Conservation (phyloP, 2,329 filamentous ascomycete species). For the Paecilomyces fulvus region DNA sequence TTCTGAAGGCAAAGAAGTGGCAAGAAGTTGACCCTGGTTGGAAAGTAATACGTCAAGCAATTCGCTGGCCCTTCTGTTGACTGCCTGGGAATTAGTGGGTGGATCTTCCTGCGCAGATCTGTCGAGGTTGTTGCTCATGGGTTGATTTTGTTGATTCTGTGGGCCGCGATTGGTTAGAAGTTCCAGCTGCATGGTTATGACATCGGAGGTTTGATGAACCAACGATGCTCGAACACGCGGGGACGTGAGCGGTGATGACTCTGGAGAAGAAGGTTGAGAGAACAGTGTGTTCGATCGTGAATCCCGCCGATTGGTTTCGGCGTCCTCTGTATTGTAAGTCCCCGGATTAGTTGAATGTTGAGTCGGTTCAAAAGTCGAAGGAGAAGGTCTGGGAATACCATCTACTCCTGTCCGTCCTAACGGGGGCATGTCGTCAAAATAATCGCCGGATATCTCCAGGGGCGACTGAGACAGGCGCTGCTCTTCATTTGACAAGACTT, state of each 20-base stretch:
- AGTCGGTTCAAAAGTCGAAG: conserved; percentile 8
- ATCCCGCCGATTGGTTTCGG: conserved; percentile 12
- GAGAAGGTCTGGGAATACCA: conserved; percentile 8
- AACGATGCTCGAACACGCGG: conserved; percentile 35
- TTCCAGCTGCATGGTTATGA: conserved; percentile 38
- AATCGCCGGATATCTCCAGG: conserved; percentile 26
- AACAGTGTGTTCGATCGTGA: conserved; percentile 34
- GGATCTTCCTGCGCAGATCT: conserved; percentile 7
- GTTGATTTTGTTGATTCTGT: conserved; percentile 10
- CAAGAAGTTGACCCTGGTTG: conserved; percentile 18
- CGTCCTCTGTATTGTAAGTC: conserved; percentile 5
- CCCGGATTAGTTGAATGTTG: conserved; percentile 6
- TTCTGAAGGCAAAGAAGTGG: conserved; percentile 9
- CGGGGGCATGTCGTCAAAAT: conserved; percentile 20
- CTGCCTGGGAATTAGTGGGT: conserved; percentile 17
- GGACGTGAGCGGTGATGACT: conserved; percentile 33
- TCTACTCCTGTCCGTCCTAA: conserved; percentile 13
- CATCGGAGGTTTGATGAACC: conserved; percentile 34
- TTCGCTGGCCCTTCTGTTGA: conserved; percentile 18
- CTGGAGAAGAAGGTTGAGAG: conserved; percentile 31
- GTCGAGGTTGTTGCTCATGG: conserved; percentile 5
- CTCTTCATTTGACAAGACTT: conserved; percentile 23
- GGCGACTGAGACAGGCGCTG: conserved; percentile 31
- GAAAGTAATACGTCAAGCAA: conserved; percentile 27
- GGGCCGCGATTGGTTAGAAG: conserved; percentile 25